Base-by-base conservation (phyloP, 805 yeast species). In the Saccharomycopsis synnaedendra region DNA sequence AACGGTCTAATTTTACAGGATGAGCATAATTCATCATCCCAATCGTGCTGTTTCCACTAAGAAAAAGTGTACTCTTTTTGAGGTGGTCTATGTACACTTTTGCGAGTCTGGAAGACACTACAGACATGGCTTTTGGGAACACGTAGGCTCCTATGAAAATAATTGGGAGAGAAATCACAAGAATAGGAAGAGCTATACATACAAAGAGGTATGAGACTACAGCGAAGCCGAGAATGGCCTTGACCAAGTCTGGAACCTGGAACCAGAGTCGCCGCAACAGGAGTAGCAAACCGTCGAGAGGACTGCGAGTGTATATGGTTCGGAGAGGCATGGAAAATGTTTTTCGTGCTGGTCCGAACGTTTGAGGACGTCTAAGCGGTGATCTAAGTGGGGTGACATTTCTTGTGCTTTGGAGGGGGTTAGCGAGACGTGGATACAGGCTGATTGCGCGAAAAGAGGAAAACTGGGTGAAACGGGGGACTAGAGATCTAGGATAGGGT, bases 181-280 rank as follows among this genome's bases (percentile, higher is more conserved):
- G 38, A 5, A 49, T 19, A 8, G 52, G 52, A 5, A 49, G 30
- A 5, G 52, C 52, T 5, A 49, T 41, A 36, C 45, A 49, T 9
- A 49, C 43, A 32, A 49, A 39, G 34, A 49, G 40, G 41, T 49
- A 49, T 8, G 52, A 49, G 9, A 32, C 47, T 9, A 46, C n/a
- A 5, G 43, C 9, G 11, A 49, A 46, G 31, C 52, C 52, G n/a
- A 43, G 7, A 27, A 49, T 32, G 28, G 46, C 10, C 33, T 46
- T 49, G 8, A 49, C 30, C 34, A 49, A 29, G 32, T 49, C 52
- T 3, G 52, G 52, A 7, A 49, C 35, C n/a, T 45, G 8, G 4
- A 27, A 9, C 52, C 52, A 49, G 19, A 19, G 19, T 19, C 19
- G 19, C 19, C 19, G 19, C 19, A 19, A 19, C 19, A 19, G 19